Evolutionary conservation across 2,329 filamentous ascomycete species (phyloP).

Genomic region (Penicillium sp.): DNA sequence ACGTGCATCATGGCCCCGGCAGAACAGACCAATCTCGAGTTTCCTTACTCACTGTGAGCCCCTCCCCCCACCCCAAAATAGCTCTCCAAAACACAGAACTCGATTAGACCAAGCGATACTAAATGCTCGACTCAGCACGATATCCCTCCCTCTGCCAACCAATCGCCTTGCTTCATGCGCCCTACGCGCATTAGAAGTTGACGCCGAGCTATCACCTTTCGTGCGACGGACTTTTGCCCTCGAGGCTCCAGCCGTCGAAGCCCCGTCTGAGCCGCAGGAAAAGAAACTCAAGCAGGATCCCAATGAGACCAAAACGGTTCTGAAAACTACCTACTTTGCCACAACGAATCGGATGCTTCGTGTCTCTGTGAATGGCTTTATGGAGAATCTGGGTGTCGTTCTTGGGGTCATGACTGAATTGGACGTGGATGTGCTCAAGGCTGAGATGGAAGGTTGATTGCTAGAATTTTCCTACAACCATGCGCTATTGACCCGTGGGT

Average conservation of each 20-base stretch:
- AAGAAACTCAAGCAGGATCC: conserved; percentile 25
- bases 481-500: not conserved
- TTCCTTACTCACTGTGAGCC: conserved; percentile 42
- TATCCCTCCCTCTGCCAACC: conserved; percentile 79
- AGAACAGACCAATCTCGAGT: conserved; percentile 27
- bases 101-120: conserved; percentile 2
- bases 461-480: not conserved
- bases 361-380: conserved; percentile 93
- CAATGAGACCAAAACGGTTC: conserved; percentile 50
- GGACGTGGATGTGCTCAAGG: conserved; percentile 74
- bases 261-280: conserved; percentile 22
- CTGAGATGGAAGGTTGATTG: conserved; percentile 27
- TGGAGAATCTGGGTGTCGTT: conserved; percentile 83
- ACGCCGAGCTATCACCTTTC: conserved; percentile 82
- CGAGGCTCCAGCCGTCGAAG: conserved; percentile 29
- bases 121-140: conserved; percentile 52
- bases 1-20: conserved; percentile 21
- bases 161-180: conserved; percentile 74
- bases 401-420: conserved; percentile 87
- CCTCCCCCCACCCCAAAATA: conserved; percentile 11
- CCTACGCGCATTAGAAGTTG: conserved; percentile 73
- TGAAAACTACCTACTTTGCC: conserved; percentile 76
- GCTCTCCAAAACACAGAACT: not conserved
- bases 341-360: conserved; percentile 95
- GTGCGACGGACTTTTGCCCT: conserved; percentile 71